phyloP scores from a whole-genome alignment of 2,329 filamentous ascomycete genomes.

The Hortaea werneckii region DNA sequence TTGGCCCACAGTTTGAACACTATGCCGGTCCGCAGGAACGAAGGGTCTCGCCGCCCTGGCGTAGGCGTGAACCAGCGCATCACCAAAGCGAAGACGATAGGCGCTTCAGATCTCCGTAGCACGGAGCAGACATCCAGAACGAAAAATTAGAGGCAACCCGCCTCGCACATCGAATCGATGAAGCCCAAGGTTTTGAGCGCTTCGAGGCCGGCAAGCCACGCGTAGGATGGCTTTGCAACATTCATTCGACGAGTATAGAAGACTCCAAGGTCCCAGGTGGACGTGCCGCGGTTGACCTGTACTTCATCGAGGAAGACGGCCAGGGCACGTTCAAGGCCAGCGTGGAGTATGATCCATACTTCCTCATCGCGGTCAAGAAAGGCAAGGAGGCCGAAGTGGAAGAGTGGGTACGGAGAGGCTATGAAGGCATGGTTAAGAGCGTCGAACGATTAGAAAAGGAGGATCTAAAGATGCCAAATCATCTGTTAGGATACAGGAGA shows the following conservation, averaged over 20 bases:
- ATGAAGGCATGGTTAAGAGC: constrained; percentile 70
- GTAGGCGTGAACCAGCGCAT: constrained; percentile 25
- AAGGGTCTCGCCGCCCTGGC: constrained; percentile 31
- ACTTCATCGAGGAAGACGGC: constrained; percentile 86
- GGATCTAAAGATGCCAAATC: constrained; percentile 73
- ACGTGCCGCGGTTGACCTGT: constrained; percentile 85
- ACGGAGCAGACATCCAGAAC: constrained; percentile 84
- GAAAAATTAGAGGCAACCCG: constrained; percentile 82
- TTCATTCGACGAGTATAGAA: constrained; percentile 78
- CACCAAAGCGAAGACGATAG: constrained; percentile 63
- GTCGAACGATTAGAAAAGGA: constrained; percentile 78
- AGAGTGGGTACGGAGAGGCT: constrained; percentile 78
- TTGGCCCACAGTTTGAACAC: constrained; percentile 4
- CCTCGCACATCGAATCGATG: constrained; percentile 82
- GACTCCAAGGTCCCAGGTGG: constrained; percentile 77
- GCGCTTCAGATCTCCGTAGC: constrained; percentile 60
- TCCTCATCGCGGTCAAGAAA: constrained; percentile 79
- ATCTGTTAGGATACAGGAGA: constrained; percentile 79
- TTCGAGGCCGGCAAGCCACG: constrained; percentile 81
- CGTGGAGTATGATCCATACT: constrained; percentile 93
- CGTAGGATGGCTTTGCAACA: constrained; percentile 89
- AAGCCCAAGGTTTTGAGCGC: constrained; percentile 84
- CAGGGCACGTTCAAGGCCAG: constrained; percentile 84
- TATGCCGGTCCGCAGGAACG: constrained; percentile 36
- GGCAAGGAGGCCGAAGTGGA: constrained; percentile 88